Percentiles rank a stretch among this genome's conserved stretches.
Evolutionary conservation across 176 grass and related monocot species (phyloP).

Genomic region (Dendrocalamus sinicus): DNA sequence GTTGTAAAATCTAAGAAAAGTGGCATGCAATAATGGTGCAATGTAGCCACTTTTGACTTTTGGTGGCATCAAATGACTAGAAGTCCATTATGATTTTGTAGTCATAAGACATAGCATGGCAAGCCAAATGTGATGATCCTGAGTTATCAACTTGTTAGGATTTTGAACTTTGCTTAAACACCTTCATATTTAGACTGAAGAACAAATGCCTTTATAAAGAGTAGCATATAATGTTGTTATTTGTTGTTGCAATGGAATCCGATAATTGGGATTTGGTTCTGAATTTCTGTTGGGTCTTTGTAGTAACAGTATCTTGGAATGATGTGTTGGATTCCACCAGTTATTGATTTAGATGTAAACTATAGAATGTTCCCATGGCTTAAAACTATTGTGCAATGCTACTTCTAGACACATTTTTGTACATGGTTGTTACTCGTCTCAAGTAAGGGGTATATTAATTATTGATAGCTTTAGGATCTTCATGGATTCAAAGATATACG

Average conservation of each 20-base stretch:
- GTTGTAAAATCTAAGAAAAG: not conserved
- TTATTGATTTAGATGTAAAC: constrained; percentile 9
- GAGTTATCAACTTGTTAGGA: not conserved
- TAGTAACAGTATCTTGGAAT: constrained; percentile 18
- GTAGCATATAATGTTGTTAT: not conserved
- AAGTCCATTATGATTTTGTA: not conserved
- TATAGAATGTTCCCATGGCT: constrained; percentile 1
- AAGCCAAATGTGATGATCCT: not conserved
- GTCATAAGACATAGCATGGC: not conserved
- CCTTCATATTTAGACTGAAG: not conserved
- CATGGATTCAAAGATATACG: not conserved
- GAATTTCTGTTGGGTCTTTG: constrained; percentile 6
- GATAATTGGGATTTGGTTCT: not conserved
- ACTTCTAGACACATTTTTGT: not conserved
- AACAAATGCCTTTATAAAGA: not conserved
- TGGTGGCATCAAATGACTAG: not conserved
- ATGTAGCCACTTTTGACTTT: constrained; percentile 8
- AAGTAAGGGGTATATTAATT: not conserved
- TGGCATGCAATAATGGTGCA: too few relatives aligned
- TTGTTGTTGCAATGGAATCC: not conserved
- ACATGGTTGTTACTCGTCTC: constrained; percentile 11
- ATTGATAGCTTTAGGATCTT: not conserved
- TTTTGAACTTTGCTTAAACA: constrained; percentile 2
- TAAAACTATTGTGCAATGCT: constrained; percentile 3
- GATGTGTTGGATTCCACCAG: not conserved